Evolutionary conservation across 2,329 filamentous ascomycete genomes (phyloP).

Genomic region (Calonectria henricotiae): DNA sequence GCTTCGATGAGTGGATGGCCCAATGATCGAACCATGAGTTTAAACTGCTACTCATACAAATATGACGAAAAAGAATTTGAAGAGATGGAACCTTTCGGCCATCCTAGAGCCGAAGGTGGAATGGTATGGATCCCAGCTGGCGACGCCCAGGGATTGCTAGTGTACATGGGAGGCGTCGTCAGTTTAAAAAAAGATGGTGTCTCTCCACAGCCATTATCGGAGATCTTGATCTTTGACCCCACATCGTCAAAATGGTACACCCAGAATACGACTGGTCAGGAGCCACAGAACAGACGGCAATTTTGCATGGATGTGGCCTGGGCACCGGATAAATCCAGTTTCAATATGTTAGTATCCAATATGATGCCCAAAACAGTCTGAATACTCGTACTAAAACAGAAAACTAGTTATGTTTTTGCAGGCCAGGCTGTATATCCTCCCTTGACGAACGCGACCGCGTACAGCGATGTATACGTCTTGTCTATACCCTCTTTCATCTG

Average conservation of each 20-base stretch:
- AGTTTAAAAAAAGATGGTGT: no score
- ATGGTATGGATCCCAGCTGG: constrained; percentile 14
- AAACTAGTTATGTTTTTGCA: neutral
- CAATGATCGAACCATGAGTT: constrained; percentile 22
- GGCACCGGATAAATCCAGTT: constrained; percentile 3
- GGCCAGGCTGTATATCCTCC: constrained; percentile 8
- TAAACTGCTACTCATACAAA: constrained; percentile 19
- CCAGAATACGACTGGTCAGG: neutral
- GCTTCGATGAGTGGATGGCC: constrained; percentile 56
- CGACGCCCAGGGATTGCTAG: neutral
- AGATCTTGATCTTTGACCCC: neutral
- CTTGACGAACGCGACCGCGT: neutral
- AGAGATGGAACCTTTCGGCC: neutral
- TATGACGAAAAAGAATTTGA: constrained; percentile 24
- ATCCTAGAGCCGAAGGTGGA: constrained; percentile 56
- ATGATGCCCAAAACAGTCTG: neutral
- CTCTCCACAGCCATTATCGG: neutral
- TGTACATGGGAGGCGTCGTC: constrained; percentile 2
- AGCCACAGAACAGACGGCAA: constrained; percentile 8
- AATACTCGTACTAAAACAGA: neutral
- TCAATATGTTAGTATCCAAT: constrained; percentile 4
- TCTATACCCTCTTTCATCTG: constrained; percentile 62
- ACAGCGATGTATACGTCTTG: constrained; percentile 12
- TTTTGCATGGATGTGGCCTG: constrained; percentile 14
- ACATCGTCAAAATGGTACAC: neutral